A percentile compares a stretch with the other conserved stretches of the same genome.
Evolutionary conservation across 148 eudicot species (phyloP).

Genomic region (Cornus suecica): DNA sequence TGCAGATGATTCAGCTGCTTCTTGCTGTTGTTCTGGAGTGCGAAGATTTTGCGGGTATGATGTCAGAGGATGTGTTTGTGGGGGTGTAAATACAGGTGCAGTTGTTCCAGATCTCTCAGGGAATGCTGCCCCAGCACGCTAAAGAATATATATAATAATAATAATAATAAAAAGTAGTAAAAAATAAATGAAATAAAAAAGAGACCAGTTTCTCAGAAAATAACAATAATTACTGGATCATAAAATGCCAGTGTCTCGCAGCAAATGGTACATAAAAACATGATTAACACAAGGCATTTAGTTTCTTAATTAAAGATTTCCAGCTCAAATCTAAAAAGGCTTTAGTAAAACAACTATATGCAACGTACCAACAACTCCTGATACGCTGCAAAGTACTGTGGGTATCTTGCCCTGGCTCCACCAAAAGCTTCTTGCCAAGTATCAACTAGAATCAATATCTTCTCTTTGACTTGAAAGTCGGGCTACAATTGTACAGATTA

Average conservation of each 20-base stretch:
- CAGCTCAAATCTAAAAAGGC: not conserved
- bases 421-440: conserved; percentile 99
- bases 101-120: conserved; percentile 74
- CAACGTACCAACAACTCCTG: conserved; percentile 86
- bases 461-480: conserved; percentile 90
- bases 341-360: not conserved
- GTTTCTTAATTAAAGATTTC: not conserved
- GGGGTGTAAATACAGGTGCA: conserved; percentile 93
- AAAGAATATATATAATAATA: conserved; percentile 21
- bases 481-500: conserved; percentile 40
- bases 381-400: conserved; percentile 89
- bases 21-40: conserved; percentile 44
- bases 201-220: no score
- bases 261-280: not conserved
- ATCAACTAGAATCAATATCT: conserved; percentile 83
- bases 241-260: not conserved
- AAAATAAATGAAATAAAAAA: no score
- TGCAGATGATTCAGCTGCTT: conserved; percentile 62
- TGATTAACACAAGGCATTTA: not conserved
- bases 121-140: conserved; percentile 92
- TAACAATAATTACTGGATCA: not conserved
- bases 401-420: conserved; percentile 87
- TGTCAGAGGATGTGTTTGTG: conserved; percentile 84
- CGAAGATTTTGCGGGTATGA: conserved; percentile 70
- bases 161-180: no score